Evolutionary conservation across 345 rosid genomes (phyloP), one percentile per base, ranked within the genome.

Genomic region (Boechera retrofracta): DNA sequence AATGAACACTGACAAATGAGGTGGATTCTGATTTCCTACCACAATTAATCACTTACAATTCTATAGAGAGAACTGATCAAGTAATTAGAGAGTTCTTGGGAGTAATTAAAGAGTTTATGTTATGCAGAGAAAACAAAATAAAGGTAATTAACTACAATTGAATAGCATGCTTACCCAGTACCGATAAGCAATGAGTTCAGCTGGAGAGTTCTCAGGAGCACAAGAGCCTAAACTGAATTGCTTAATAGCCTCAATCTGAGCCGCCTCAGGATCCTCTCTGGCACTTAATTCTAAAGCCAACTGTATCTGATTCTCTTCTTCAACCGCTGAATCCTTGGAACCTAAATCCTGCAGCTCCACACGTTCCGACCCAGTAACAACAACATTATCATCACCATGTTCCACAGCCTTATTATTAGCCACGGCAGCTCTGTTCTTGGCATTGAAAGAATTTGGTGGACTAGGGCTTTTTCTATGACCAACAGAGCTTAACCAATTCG

Each of bases 161-260:
- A 58, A 32, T 18, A 26, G 35, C 58, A 5, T 5, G 33, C 63
- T 31, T 79, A 91, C 98, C 98, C 98, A 91, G 75, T 94, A 94
- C 55, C 98, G 85, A 69, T 86, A 94, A 51, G 98, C 96, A 78
- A 91, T 82, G 75, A 94, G 86, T 85, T 94, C 98, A 3, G 96
- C 96, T 28, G 94, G 94, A 82, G 97, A 86, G 76, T 90, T 90
- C 79, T 86, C 96, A 55, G 89, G 86, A 81, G 85, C 93, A 80
- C 86, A 87, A 80, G 91, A 83, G 18, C 98, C 96, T 70, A 91
- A 74, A 75, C 94, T 94, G 45, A 91, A 90, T 77, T 94, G 97
- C 86, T 94, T 94, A 48, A 94, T 90, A 82, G 97, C 96, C 77
- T 94, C 97, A 69, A 94, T 94, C 78, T 94, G 98, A 83, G 90